Conservation (phyloP, 495 filamentous ascomycete species). For the Penicillium coffeae region DNA sequence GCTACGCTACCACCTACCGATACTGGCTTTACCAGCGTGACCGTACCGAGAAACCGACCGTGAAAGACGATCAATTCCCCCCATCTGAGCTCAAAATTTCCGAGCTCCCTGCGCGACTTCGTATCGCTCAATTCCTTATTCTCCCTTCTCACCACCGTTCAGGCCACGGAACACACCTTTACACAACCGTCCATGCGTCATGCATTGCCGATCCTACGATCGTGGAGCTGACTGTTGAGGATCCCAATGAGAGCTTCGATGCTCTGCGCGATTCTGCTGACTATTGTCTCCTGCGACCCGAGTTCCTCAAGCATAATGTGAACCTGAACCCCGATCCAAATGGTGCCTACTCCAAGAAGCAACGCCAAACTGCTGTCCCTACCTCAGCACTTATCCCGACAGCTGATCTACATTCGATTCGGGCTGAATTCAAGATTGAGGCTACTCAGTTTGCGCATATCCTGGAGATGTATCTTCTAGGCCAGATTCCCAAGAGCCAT, state of each 20-base stretch:
- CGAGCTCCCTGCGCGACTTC: conserved; percentile 61
- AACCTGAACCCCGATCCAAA: conserved; percentile 43
- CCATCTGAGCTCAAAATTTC: conserved; percentile 37
- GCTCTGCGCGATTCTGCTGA: conserved; percentile 83
- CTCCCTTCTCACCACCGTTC: conserved; percentile 81
- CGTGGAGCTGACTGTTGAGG: conserved; percentile 87
- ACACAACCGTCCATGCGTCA: conserved; percentile 66
- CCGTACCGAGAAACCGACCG: conserved; percentile 19
- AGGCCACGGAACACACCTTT: conserved; percentile 76
- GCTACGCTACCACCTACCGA: conserved; percentile 87
- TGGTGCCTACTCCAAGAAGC: conserved; percentile 32
- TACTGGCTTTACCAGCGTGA: conserved; percentile 50
- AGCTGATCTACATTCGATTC: conserved; percentile 55
- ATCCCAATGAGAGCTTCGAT: conserved; percentile 93
- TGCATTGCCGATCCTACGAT: conserved; percentile 60
- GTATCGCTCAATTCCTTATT: conserved; percentile 93
- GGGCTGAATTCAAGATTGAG: conserved; percentile 68
- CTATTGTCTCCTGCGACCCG: conserved; percentile 57
- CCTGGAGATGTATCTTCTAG: conserved; percentile 85
- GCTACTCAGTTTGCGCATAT: conserved; percentile 83
- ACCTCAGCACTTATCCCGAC: conserved; percentile 59
- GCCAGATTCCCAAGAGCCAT: conserved; percentile 60
- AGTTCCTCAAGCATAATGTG: conserved; percentile 41
- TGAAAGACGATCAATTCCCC: conserved; percentile 43
- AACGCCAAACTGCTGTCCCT: conserved; percentile 48